A percentile compares a stretch with the other conserved stretches of the same genome.
Conservation (phyloP, 228 moss, liverwort and hornwort genomes). For the Sphagnum fallax region DNA sequence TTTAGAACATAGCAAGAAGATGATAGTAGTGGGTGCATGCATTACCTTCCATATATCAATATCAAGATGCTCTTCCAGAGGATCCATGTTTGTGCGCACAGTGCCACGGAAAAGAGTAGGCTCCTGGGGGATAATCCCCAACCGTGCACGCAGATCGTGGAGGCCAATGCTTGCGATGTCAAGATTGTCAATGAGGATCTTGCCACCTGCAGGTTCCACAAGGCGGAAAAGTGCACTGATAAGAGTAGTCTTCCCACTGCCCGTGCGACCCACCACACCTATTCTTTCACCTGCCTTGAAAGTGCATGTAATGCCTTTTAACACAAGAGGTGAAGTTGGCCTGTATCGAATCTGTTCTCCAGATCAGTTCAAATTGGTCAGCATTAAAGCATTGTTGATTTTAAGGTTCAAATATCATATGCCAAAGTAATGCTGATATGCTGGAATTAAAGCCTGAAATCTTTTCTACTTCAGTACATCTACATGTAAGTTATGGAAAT, state of each 20-base stretch:
- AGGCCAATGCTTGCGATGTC: constrained; percentile 39
- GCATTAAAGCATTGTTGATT: neutral
- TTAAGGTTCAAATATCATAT: no score
- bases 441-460: neutral
- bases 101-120: constrained; percentile 45
- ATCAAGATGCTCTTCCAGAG: constrained; percentile 31
- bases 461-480: neutral
- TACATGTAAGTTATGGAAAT: no score
- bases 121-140: constrained; percentile 49
- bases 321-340: constrained; percentile 37
- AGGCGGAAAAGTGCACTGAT: constrained; percentile 44
- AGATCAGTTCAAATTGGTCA: neutral
- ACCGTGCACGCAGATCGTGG: constrained; percentile 34
- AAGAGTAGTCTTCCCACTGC: constrained; percentile 44
- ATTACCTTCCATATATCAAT: constrained; percentile 39
- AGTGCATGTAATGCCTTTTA: constrained; percentile 42
- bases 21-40: neutral
- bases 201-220: constrained; percentile 38
- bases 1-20: neutral
- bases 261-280: constrained; percentile 46
- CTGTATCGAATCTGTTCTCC: constrained; percentile 30
- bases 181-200: constrained; percentile 35
- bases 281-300: constrained; percentile 41
- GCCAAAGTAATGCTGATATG: neutral
- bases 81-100: constrained; percentile 40